phyloP scores from a whole-genome alignment of 1,139 yeast genomes.

The Blastobotrys arbuscula region DNA sequence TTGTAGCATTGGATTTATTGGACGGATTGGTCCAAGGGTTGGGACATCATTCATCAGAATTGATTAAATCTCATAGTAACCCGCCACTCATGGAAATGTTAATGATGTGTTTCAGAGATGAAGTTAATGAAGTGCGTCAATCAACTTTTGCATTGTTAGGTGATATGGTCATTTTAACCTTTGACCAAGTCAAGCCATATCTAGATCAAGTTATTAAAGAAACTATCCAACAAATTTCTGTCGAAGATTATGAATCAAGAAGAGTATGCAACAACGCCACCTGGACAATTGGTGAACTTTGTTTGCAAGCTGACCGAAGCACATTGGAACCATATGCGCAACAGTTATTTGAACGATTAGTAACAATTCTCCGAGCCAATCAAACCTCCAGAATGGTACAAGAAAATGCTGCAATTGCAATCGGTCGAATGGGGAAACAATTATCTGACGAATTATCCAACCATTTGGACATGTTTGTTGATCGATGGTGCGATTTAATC shows the following conservation, averaged over 20 bases:
- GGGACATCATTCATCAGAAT: slow-evolving; percentile 54
- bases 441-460: slow-evolving; percentile 57
- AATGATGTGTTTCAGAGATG: slow-evolving; percentile 68
- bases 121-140: slow-evolving; percentile 81
- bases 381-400: slow-evolving; percentile 48
- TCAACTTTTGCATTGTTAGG: slow-evolving; percentile 88
- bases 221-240: slow-evolving; percentile 56
- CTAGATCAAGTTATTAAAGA: slow-evolving; percentile 54
- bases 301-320: slow-evolving; percentile 46
- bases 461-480: slow-evolving; percentile 51
- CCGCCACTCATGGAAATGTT: slow-evolving; percentile 58
- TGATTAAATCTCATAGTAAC: slow-evolving; percentile 37
- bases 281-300: slow-evolving; percentile 89
- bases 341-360: slow-evolving; percentile 50
- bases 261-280: slow-evolving; percentile 83
- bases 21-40: slow-evolving; percentile 93
- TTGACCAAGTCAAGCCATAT: slow-evolving; percentile 53
- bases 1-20: slow-evolving; percentile 80
- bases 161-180: slow-evolving; percentile 67
- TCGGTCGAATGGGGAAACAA: slow-evolving; percentile 78
- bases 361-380: slow-evolving; percentile 55
- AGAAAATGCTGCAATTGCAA: slow-evolving; percentile 88
- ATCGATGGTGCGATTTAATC: slow-evolving; percentile 64
- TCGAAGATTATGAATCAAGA: slow-evolving; percentile 45
- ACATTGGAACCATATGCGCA: slow-evolving; percentile 58